Conservation (phyloP, 1,139 yeast genomes). For the Hemisphaericaspora lyxosophila region DNA sequence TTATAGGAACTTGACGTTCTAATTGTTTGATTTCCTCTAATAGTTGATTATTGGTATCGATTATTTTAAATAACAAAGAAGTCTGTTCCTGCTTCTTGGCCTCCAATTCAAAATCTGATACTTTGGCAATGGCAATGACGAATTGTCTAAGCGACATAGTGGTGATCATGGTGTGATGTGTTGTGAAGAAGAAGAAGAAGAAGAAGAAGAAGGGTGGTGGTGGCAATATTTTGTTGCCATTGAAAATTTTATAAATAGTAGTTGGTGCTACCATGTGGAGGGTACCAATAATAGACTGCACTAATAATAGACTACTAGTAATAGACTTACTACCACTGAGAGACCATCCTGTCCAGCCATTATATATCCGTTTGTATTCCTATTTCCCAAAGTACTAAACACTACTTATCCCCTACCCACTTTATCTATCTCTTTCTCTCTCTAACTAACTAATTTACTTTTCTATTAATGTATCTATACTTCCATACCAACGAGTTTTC, state of each 20-base stretch:
- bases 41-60: constrained; percentile 33
- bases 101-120: constrained; percentile 13
- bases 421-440: too few species aligned
- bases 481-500: constrained; percentile 11
- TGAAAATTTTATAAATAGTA: not conserved
- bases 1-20: constrained; percentile 9
- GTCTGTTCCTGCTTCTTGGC: constrained; percentile 13
- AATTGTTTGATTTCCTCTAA: constrained; percentile 23
- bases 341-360: too few species aligned
- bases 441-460: not conserved
- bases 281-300: too few species aligned
- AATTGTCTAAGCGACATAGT: constrained; percentile 1
- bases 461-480: not conserved
- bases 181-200: too few species aligned
- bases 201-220: too few species aligned
- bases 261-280: not conserved
- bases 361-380: too few species aligned
- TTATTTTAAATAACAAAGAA: constrained; percentile 24
- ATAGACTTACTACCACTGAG: too few species aligned
- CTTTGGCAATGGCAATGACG: constrained; percentile 2
- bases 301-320: too few species aligned
- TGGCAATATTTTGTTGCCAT: not conserved
- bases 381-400: too few species aligned
- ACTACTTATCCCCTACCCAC: too few species aligned
- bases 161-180: not conserved